phyloP scores from a whole-genome alignment of 257 asterid species.

The Solanum chiquidenum region DNA sequence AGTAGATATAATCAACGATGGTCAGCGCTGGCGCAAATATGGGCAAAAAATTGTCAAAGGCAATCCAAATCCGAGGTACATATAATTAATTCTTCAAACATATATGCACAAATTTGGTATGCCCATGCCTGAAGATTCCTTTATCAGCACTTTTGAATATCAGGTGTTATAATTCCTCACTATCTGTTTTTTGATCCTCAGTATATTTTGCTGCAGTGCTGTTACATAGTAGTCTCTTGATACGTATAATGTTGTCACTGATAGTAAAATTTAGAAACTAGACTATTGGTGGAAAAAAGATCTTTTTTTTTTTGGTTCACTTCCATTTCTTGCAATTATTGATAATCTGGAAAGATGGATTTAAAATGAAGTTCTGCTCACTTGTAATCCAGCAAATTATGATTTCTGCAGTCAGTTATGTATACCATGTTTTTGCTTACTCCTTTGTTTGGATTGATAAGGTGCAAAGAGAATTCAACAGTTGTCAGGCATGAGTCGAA shows the following conservation, averaged over 20 bases:
- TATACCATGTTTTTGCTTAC: neutral
- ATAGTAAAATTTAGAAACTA: neutral
- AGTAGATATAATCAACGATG: slow-evolving; percentile 76
- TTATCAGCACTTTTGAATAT: neutral
- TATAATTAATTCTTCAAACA: neutral
- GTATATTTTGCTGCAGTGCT: neutral
- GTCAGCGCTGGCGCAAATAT: slow-evolving; percentile 95
- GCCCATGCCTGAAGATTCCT: neutral
- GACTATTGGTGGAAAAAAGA: neutral
- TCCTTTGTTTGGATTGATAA: neutral
- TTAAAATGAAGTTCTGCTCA: neutral
- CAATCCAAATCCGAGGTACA: slow-evolving; percentile 86
- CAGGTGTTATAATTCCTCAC: neutral
- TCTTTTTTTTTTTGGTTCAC: neutral
- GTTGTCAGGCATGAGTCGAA: neutral
- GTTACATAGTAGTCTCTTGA: neutral
- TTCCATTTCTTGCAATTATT: neutral
- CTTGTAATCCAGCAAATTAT: neutral
- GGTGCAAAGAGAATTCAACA: neutral
- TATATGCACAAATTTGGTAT: neutral
- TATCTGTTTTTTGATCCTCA: neutral
- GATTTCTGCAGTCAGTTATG: neutral
- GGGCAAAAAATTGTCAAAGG: slow-evolving; percentile 96
- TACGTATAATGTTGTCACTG: neutral
- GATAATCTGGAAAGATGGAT: neutral